phyloP scores from a whole-genome alignment of 1,284 basidiomycete genomes.

The Malassezia psittaci region DNA sequence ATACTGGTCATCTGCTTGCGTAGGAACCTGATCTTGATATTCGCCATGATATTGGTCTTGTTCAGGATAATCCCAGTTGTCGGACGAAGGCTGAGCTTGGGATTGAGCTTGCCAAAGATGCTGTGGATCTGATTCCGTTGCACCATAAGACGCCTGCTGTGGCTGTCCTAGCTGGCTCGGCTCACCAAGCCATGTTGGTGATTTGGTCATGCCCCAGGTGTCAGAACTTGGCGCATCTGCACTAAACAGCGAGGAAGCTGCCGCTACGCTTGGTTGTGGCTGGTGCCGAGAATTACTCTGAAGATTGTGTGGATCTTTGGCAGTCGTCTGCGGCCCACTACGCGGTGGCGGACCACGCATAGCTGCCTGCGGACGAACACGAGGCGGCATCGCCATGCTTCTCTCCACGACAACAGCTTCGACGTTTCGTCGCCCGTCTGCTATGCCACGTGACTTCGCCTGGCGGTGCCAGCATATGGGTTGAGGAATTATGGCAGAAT shows the following conservation, averaged over 20 bases:
- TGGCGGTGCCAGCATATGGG: not conserved
- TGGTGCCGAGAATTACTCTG: not conserved
- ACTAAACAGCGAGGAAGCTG: slow-evolving; percentile 8
- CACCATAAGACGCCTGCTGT: not conserved
- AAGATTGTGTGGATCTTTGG: not conserved
- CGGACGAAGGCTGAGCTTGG: not conserved
- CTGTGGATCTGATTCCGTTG: not conserved
- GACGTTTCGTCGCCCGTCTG: not conserved
- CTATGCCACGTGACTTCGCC: not conserved
- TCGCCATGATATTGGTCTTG: not conserved
- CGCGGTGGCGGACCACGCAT: not conserved
- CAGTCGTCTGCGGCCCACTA: not conserved
- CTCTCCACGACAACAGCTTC: not conserved
- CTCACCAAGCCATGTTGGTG: slow-evolving; percentile 1
- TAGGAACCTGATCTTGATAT: not conserved
- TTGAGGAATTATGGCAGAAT: not conserved
- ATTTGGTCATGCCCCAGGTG: not conserved
- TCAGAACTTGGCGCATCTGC: not conserved
- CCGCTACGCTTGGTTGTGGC: slow-evolving; percentile 6
- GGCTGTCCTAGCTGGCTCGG: not conserved
- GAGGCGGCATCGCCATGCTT: slow-evolving; percentile 2
- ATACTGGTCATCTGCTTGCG: slow-evolving; percentile 4
- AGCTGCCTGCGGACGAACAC: not conserved
- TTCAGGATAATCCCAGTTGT: not conserved
- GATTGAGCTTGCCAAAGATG: not conserved